Percentiles rank a stretch among this genome's conserved stretches.
Conservation (phyloP, 2,329 filamentous ascomycete species). For the Neoscytalidium dimidiatum region DNA sequence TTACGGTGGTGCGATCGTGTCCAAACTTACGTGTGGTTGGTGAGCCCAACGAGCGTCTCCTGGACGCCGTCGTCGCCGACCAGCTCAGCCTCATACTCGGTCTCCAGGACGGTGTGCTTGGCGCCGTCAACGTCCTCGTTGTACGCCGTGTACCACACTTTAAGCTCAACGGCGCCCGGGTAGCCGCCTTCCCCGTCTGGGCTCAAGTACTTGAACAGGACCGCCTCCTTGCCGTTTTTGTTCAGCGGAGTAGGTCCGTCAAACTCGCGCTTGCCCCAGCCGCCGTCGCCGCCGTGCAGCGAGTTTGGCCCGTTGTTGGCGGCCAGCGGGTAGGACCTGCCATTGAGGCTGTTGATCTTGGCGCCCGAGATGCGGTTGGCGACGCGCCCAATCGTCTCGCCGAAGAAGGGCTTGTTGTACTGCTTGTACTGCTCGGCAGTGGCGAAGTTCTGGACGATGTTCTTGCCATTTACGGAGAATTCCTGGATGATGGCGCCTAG, state of each 20-base stretch:
- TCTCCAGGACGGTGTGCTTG: constrained; percentile 71
- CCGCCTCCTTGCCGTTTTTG: constrained; percentile 45
- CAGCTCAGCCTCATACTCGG: constrained; percentile 88
- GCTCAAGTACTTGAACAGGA: constrained; percentile 59
- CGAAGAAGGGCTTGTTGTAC: constrained; percentile 80
- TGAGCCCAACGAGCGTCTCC: constrained; percentile 92
- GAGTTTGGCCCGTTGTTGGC: constrained; percentile 79
- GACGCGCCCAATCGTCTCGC: constrained; percentile 84
- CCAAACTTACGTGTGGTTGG: constrained; percentile 83
- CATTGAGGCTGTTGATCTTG: constrained; percentile 72
- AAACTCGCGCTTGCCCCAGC: constrained; percentile 83
- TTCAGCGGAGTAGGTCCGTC: constrained; percentile 65
- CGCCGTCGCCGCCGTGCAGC: constrained; percentile 55
- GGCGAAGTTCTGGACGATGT: constrained; percentile 88
- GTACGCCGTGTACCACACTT: constrained; percentile 75
- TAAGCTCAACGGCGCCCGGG: constrained; percentile 79
- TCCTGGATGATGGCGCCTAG: constrained; percentile 80
- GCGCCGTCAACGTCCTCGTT: constrained; percentile 64
- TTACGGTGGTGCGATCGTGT: constrained; percentile 1
- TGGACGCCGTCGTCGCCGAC: constrained; percentile 68
- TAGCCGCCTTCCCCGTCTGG: constrained; percentile 86
- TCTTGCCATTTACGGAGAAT: constrained; percentile 73
- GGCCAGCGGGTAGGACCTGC: constrained; percentile 66
- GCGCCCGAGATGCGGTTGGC: constrained; percentile 79
- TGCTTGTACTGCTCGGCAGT: constrained; percentile 72